A percentile compares a stretch with the other conserved stretches of the same genome.
Conservation (phyloP, 352 stramenopile genomes). For the Phytopythium montanum region DNA sequence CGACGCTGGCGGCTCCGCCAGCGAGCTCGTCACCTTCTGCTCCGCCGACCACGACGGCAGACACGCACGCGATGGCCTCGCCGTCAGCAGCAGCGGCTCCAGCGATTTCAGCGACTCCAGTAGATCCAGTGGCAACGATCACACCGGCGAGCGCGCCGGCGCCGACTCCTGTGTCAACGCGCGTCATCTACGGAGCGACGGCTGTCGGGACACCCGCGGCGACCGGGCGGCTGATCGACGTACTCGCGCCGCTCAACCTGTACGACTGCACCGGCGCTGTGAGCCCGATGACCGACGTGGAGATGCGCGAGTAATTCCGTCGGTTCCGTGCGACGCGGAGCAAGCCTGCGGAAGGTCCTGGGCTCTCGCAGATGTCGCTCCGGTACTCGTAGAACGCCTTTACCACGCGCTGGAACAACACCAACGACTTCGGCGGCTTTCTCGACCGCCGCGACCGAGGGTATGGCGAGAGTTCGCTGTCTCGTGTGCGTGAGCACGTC, state of each 20-base stretch:
- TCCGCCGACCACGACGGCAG: not conserved
- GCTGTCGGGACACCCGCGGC: not conserved
- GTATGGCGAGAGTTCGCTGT: not conserved
- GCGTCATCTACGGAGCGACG: not conserved
- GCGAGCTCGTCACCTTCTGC: not conserved
- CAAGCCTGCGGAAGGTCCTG: not conserved
- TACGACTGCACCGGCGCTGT: constrained; percentile 2
- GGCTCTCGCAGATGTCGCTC: constrained; percentile 4
- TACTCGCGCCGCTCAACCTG: constrained; percentile 4
- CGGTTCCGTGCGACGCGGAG: constrained; percentile 4
- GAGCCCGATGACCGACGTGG: not conserved
- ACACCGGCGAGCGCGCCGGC: not conserved
- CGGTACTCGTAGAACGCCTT: constrained; percentile 12
- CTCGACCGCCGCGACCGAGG: not conserved
- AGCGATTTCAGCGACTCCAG: not conserved
- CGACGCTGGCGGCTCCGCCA: too few relatives aligned
- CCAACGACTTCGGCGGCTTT: not conserved
- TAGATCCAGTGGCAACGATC: not conserved
- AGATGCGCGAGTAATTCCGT: constrained; percentile 9
- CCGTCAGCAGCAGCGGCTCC: not conserved
- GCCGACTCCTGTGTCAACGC: not conserved
- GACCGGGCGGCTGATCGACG: not conserved
- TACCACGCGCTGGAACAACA: constrained; percentile 9
- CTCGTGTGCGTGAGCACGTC: not conserved
- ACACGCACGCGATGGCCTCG: not conserved